Conservation (phyloP, 2,329 filamentous ascomycete species). For the Alternaria conjuncta region DNA sequence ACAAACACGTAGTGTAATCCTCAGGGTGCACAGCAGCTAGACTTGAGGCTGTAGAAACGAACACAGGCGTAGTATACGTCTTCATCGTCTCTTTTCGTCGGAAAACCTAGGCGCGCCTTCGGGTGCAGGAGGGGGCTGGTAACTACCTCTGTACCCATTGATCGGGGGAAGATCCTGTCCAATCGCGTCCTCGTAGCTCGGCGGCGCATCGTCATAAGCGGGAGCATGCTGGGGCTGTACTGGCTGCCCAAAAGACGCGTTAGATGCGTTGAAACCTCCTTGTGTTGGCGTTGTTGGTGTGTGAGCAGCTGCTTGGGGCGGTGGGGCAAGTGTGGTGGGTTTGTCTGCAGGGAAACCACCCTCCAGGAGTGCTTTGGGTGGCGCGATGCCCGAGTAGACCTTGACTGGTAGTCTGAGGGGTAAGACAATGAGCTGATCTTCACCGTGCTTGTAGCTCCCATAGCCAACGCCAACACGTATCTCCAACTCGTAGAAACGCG, state of each 20-base stretch:
- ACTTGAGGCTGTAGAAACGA: not conserved
- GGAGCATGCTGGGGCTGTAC: constrained; percentile 40
- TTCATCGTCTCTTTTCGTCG: constrained; percentile 46
- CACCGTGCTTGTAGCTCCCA: constrained; percentile 62
- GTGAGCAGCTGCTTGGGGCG: constrained; percentile 21
- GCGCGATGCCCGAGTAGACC: constrained; percentile 86
- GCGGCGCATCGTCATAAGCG: constrained; percentile 78
- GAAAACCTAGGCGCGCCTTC: constrained; percentile 47
- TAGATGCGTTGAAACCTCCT: constrained; percentile 23
- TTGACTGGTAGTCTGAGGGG: constrained; percentile 80
- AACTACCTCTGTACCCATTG: constrained; percentile 73
- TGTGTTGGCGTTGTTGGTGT: constrained; percentile 35
- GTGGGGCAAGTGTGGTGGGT: constrained; percentile 18
- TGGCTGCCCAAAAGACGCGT: constrained; percentile 29
- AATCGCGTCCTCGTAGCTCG: constrained; percentile 93
- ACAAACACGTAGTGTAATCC: not conserved
- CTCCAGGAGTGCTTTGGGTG: constrained; percentile 76
- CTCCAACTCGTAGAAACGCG: constrained; percentile 82
- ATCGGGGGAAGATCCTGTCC: constrained; percentile 78
- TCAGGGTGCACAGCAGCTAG: not conserved
- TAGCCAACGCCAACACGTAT: constrained; percentile 79
- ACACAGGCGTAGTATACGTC: not conserved
- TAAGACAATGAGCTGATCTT: constrained; percentile 77
- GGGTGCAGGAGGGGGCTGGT: constrained; percentile 54
- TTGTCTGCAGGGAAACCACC: constrained; percentile 58